phyloP scores from a whole-genome alignment of 2,329 filamentous ascomycete genomes.

The Alternaria sp. region DNA sequence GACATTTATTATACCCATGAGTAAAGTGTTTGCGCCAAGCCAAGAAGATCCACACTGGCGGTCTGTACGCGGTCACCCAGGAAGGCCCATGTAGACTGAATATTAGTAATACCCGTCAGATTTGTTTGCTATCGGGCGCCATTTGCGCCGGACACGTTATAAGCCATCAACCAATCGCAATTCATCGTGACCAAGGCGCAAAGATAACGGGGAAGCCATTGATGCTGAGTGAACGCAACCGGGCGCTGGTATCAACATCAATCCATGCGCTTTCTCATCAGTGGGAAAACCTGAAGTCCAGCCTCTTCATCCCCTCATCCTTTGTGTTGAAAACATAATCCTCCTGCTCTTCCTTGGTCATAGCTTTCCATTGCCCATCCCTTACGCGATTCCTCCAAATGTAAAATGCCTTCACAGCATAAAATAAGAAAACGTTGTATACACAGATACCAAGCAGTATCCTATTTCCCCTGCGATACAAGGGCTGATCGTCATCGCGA shows the following conservation, averaged over 20 bases:
- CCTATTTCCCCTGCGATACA: conserved; percentile 53
- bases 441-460: conserved; percentile 42
- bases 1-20: too few species aligned
- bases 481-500: conserved; percentile 53
- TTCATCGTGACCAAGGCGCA: too few species aligned
- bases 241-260: neutral
- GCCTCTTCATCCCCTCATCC: conserved; percentile 37
- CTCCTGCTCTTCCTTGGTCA: conserved; percentile 37
- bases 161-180: too few species aligned
- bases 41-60: too few species aligned
- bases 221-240: too few species aligned
- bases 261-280: neutral
- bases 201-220: too few species aligned
- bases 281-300: conserved; percentile 42
- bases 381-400: conserved; percentile 49
- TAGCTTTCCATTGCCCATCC: conserved; percentile 35
- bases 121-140: too few species aligned
- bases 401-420: conserved; percentile 50
- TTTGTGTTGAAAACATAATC: conserved; percentile 38
- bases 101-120: too few species aligned
- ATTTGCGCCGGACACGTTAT: too few species aligned
- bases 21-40: too few species aligned
- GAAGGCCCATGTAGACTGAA: too few species aligned
- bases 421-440: conserved; percentile 42
- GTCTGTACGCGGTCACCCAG: too few species aligned